Base-by-base conservation (phyloP, 768 basidiomycete species). In the Pulveroboletus frians region DNA sequence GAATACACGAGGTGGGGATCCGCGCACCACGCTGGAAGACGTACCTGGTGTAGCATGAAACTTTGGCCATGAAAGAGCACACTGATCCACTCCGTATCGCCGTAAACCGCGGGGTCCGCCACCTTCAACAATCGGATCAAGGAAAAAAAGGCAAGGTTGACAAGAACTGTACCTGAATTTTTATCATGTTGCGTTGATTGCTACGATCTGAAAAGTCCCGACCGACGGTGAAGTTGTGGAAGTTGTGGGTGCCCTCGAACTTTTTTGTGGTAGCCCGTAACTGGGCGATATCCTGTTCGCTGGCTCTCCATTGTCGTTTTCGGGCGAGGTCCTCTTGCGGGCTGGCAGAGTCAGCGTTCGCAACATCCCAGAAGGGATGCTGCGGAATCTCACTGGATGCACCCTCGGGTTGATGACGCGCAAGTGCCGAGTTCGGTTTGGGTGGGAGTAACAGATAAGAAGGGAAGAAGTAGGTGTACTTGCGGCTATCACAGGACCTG, bases 21-120 rank as follows among this genome's bases (percentile, higher is more conserved):
- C 17, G 21, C 23, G 29, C 11, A 18, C 23, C 50, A 35, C 31
- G 40, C 8, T 39, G 39, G 56, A 61, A 29, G n/a, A 70, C 76
- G 46, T 59, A 93, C 93, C 76, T 99, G 96, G 67, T 99, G 95
- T 46, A 99, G 71, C 96, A 99, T 98, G 68, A 99, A 99, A 59
- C 91, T 93, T 68, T 99, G 96, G 0, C 95, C 96, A 63, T 98
- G 92, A 65, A 96, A 87, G 51, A 88, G 73, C 17, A 98, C 84
- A 39, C 87, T 88, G 38, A 98, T 81, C 94, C 95, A 98, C 62
- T 99, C 95, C 2, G 88, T 94, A 34, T 84, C 84, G 18, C 89
- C 92, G 53, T 92, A 85, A 3, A 95, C 87, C 4, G 78, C 81
- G n/a, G 95, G 94, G 43, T 95, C 89, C 6, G 77, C 72, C 38